Evolutionary conservation across 495 filamentous ascomycete species (phyloP).

Genomic region (Penicillium nucicola): DNA sequence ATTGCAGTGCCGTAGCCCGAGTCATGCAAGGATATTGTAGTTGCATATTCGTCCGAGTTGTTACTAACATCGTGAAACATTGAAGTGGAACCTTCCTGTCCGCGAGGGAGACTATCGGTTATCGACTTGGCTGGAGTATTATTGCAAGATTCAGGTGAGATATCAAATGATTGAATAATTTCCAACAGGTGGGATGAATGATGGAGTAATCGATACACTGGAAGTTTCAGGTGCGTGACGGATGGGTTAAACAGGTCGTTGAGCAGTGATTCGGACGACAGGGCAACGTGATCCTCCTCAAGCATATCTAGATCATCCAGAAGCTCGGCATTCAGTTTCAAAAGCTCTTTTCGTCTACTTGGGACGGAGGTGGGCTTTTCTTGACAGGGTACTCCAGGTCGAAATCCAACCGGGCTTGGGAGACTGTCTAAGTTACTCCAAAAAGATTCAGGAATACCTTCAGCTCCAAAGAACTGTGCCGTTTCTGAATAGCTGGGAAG

Average conservation of each 20-base stretch:
- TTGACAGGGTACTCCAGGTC: not conserved
- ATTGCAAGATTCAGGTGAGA: not conserved
- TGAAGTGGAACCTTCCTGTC: not conserved
- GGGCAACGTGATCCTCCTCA: not conserved
- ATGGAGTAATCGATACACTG: slow-evolving; percentile 16
- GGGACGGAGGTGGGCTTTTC: not conserved
- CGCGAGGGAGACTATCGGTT: not conserved
- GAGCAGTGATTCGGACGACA: not conserved
- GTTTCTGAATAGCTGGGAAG: not conserved
- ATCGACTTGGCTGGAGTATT: not conserved
- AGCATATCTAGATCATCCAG: slow-evolving; percentile 18
- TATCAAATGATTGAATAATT: slow-evolving; percentile 3
- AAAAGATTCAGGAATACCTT: not conserved
- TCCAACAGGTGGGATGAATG: slow-evolving; percentile 18
- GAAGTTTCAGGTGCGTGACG: slow-evolving; percentile 10
- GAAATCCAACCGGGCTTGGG: not conserved
- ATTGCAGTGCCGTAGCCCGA: slow-evolving; percentile 9
- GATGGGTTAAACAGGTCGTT: not conserved
- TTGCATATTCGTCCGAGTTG: not conserved
- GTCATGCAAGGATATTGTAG: slow-evolving; percentile 9
- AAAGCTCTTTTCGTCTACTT: slow-evolving; percentile 3
- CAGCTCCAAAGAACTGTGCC: not conserved
- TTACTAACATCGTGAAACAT: not conserved
- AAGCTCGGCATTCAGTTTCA: slow-evolving; percentile 15
- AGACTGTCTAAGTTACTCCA: not conserved